Evolutionary conservation across 331 rosid genomes (phyloP).

Genomic region (Saraca asoca): DNA sequence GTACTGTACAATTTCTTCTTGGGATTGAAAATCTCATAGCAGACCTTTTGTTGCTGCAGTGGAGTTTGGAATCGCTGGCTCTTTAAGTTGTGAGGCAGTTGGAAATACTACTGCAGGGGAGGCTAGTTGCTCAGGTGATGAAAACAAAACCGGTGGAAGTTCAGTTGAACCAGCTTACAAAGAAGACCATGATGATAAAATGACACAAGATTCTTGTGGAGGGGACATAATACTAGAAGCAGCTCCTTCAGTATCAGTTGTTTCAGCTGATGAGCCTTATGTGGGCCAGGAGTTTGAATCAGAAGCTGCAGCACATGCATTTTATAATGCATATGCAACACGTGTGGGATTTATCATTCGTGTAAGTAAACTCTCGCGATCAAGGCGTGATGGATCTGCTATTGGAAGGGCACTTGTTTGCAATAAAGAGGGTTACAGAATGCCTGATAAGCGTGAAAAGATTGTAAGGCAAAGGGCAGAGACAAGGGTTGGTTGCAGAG

Average conservation of each 20-base stretch:
- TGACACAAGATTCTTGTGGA: slow-evolving; percentile 56
- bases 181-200: slow-evolving; percentile 54
- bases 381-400: slow-evolving; percentile 93
- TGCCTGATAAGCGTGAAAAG: slow-evolving; percentile 96
- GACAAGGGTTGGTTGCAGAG: slow-evolving; percentile 97
- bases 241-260: slow-evolving; percentile 51
- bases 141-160: slow-evolving; percentile 62
- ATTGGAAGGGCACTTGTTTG: slow-evolving; percentile 96
- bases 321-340: slow-evolving; percentile 68
- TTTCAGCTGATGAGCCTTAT: slow-evolving; percentile 71
- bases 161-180: slow-evolving; percentile 61
- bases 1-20: slow-evolving; percentile 22
- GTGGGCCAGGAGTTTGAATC: slow-evolving; percentile 75
- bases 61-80: slow-evolving; percentile 72
- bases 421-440: slow-evolving; percentile 93
- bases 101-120: slow-evolving; percentile 52
- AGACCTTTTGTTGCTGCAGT: slow-evolving; percentile 58
- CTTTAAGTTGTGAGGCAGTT: slow-evolving; percentile 51
- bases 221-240: slow-evolving; percentile 46
- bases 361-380: slow-evolving; percentile 92
- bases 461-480: slow-evolving; percentile 93
- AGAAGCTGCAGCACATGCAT: slow-evolving; percentile 67
- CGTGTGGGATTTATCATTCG: slow-evolving; percentile 81
- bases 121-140: slow-evolving; percentile 54
- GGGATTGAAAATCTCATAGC: slow-evolving; percentile 27